These are phyloP conservation scores for Dimargaris cristalligena DNA, from an alignment of 192 early-diverging fungal species.

Conservation along the genomic window DNA sequence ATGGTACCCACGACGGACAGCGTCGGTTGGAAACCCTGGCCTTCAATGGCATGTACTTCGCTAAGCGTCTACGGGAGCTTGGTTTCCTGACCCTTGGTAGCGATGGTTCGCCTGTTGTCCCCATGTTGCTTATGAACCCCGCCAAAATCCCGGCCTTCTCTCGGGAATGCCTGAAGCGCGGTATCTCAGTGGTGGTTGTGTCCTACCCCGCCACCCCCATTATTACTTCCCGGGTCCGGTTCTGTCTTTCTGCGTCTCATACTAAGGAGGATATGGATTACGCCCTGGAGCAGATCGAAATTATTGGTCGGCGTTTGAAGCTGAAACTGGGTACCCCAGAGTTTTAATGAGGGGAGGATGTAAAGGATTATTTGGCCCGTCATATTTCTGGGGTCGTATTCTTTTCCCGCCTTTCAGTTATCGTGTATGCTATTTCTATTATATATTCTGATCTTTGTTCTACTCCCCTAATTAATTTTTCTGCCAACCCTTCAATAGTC, in stretches of 20 bases:
- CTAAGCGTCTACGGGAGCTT: conserved; percentile 57
- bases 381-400: too few species aligned
- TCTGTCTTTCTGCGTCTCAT: conserved; percentile 91
- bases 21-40: conserved; percentile 71
- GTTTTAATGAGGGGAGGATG: too few species aligned
- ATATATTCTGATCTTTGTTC: too few species aligned
- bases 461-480: too few species aligned
- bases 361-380: too few species aligned
- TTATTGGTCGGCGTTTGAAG: conserved; percentile 53
- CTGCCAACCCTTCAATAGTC: too few species aligned
- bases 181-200: conserved; percentile 90
- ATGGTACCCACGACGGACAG: conserved; percentile 65
- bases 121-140: conserved; percentile 81
- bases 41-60: conserved; percentile 73
- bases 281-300: conserved; percentile 49
- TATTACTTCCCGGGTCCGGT: conserved; percentile 79
- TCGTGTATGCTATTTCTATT: too few species aligned
- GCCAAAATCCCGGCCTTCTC: conserved; percentile 96
- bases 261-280: conserved; percentile 79
- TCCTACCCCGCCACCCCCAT: conserved; percentile 97
- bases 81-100: conserved; percentile 91
- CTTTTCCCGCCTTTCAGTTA: too few species aligned
- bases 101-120: conserved; percentile 75
- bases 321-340: conserved; percentile 28
- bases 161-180: conserved; percentile 70